These are phyloP conservation scores for Puccinia novopanici DNA, from an alignment of 1,284 basidiomycete species.

Conservation along the genomic window DNA sequence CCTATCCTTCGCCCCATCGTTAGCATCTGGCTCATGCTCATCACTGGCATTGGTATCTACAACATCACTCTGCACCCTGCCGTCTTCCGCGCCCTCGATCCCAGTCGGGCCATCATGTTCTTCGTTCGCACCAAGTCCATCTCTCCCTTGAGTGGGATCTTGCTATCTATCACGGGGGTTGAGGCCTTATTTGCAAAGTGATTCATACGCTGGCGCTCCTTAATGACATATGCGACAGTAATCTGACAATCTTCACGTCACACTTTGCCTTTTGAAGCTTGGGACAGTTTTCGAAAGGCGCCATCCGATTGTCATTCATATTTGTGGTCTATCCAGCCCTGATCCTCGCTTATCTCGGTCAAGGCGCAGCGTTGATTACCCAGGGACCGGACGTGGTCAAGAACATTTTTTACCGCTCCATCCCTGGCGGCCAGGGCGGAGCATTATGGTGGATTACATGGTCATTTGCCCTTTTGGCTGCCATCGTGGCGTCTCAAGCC, in stretches of 20 bases:
- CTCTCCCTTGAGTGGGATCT: constrained; percentile 67
- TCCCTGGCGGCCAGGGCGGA: constrained; percentile 63
- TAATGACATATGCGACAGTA: constrained; percentile 61
- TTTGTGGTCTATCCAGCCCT: constrained; percentile 67
- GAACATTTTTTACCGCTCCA: constrained; percentile 69
- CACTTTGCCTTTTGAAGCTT: constrained; percentile 24
- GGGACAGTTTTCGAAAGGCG: constrained; percentile 49
- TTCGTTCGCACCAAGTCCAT: constrained; percentile 70
- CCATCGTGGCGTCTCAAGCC: constrained; percentile 66
- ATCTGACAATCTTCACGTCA: background rate
- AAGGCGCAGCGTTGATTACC: constrained; percentile 67
- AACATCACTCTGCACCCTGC: constrained; percentile 66
- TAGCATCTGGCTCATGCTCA: constrained; percentile 66
- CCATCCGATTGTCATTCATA: constrained; percentile 64
- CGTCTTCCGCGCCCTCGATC: constrained; percentile 70
- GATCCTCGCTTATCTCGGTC: constrained; percentile 70
- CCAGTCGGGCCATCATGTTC: constrained; percentile 68
- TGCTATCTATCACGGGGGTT: constrained; percentile 69
- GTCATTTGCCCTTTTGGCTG: constrained; percentile 68
- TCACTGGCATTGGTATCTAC: constrained; percentile 65
- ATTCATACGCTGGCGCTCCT: constrained; percentile 58
- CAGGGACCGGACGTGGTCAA: constrained; percentile 63
- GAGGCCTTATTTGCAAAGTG: constrained; percentile 72
- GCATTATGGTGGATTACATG: constrained; percentile 65
- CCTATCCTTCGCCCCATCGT: constrained; percentile 67